Conservation (phyloP, 371 early-diverging fungal species). For the Mucor irregularis region DNA sequence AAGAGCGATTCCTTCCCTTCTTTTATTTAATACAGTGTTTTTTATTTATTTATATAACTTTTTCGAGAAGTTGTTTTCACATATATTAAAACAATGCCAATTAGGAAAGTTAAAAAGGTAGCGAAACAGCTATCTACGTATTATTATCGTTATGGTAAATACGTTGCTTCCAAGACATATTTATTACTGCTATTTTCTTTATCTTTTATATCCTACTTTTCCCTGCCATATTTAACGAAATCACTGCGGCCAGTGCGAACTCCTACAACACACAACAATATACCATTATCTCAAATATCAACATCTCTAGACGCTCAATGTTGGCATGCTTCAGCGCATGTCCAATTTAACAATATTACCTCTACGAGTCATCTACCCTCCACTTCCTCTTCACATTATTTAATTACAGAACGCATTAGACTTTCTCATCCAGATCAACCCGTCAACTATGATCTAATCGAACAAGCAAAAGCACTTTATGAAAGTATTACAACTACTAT, state of each 20-base stretch:
- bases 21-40: too few species aligned
- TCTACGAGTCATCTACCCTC: conserved; percentile 7
- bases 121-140: conserved; percentile 18
- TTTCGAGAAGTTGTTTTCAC: too few species aligned
- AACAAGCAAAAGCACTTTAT: conserved; percentile 24
- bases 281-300: conserved; percentile 21
- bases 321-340: conserved; percentile 41
- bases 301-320: conserved; percentile 28
- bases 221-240: conserved; percentile 19
- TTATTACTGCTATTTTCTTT: conserved; percentile 25
- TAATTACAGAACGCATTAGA: conserved; percentile 39
- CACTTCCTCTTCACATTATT: conserved; percentile 19
- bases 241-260: not conserved
- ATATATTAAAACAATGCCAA: conserved; percentile 21
- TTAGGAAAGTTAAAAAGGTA: conserved; percentile 10
- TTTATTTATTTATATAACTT: too few species aligned
- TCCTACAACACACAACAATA: conserved; percentile 12
- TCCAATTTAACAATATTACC: conserved; percentile 25
- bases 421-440: conserved; percentile 23
- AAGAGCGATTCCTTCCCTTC: too few species aligned
- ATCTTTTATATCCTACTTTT: conserved; percentile 28
- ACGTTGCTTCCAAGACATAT: conserved; percentile 18
- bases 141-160: conserved; percentile 27
- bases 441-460: conserved; percentile 25
- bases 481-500: conserved; percentile 19